A percentile compares a stretch with the other conserved stretches of the same genome.
These are phyloP conservation scores for Paraglomus occultum DNA, from an alignment of 192 early-diverging fungal genomes.

Conservation along the genomic window DNA sequence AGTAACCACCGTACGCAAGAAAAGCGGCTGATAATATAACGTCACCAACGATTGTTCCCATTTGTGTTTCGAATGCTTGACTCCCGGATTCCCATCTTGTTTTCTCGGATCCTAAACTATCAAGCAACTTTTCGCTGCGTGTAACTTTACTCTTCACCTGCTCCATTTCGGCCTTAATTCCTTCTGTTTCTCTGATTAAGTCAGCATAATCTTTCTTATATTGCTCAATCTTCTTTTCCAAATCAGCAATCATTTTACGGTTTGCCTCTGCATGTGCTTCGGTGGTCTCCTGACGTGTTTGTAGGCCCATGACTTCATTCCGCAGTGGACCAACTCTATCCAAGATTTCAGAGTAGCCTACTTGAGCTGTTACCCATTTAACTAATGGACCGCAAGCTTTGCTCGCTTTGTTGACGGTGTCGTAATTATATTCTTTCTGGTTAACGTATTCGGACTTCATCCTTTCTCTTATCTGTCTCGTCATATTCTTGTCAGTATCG, in stretches of 20 bases:
- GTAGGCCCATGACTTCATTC: constrained; percentile 83
- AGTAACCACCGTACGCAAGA: constrained; percentile 95
- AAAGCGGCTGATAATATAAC: constrained; percentile 91
- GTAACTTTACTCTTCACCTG: constrained; percentile 91
- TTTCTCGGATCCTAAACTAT: constrained; percentile 88
- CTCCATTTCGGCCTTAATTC: constrained; percentile 90
- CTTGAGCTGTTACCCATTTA: constrained; percentile 98
- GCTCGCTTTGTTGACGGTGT: constrained; percentile 93
- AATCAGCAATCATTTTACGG: constrained; percentile 73
- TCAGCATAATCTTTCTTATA: constrained; percentile 98
- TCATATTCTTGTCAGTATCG: constrained; percentile 86
- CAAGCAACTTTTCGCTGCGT: constrained; percentile 82
- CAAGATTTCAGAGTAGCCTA: constrained; percentile 88
- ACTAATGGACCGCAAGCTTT: constrained; percentile 99
- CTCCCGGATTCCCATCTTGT: constrained; percentile 89
- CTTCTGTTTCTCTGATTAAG: constrained; percentile 91
- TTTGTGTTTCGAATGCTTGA: constrained; percentile 89
- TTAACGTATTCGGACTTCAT: constrained; percentile 76
- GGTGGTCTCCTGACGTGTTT: constrained; percentile 71
- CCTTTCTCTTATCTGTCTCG: constrained; percentile 69
- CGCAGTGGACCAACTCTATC: constrained; percentile 95
- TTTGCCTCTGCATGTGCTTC: constrained; percentile 69
- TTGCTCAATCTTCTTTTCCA: constrained; percentile 83
- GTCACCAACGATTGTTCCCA: constrained; percentile 98
- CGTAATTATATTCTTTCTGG: constrained; percentile 90